Evolutionary conservation across 192 early-diverging fungal species (phyloP).

Genomic region (Bifiguratus adelaidae): DNA sequence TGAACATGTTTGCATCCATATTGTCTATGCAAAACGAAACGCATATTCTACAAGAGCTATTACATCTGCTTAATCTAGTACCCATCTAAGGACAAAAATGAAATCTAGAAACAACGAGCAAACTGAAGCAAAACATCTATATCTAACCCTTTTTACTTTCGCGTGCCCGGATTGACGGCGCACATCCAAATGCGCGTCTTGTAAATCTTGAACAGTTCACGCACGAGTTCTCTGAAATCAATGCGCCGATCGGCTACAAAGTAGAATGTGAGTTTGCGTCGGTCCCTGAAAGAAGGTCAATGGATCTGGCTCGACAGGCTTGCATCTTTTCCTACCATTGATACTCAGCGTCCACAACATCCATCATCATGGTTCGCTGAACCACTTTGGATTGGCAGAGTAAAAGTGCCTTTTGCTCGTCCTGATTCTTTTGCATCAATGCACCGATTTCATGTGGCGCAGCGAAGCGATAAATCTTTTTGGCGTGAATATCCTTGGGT

Average conservation of each 20-base stretch:
- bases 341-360: constrained; percentile 94
- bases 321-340: constrained; percentile 62
- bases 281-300: constrained; percentile 48
- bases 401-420: constrained; percentile 81
- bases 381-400: constrained; percentile 86
- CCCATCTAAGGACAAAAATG: too few species aligned
- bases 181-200: constrained; percentile 99
- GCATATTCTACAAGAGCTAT: too few species aligned
- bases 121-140: too few species aligned
- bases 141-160: too few species aligned
- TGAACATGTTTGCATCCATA: too few species aligned
- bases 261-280: constrained; percentile 94
- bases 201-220: constrained; percentile 94
- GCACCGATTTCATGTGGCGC: constrained; percentile 69
- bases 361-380: constrained; percentile 88
- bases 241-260: constrained; percentile 90
- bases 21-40: too few species aligned
- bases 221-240: constrained; percentile 92
- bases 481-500: constrained; percentile 76
- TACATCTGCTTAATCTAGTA: too few species aligned
- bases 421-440: constrained; percentile 70
- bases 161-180: too few species aligned
- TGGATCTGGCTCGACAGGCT: neutral
- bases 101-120: too few species aligned
- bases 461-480: constrained; percentile 82